A percentile compares a stretch with the other conserved stretches of the same genome.
Conservation (phyloP, 176 grass and related monocot species). For the Themeda triandra region DNA sequence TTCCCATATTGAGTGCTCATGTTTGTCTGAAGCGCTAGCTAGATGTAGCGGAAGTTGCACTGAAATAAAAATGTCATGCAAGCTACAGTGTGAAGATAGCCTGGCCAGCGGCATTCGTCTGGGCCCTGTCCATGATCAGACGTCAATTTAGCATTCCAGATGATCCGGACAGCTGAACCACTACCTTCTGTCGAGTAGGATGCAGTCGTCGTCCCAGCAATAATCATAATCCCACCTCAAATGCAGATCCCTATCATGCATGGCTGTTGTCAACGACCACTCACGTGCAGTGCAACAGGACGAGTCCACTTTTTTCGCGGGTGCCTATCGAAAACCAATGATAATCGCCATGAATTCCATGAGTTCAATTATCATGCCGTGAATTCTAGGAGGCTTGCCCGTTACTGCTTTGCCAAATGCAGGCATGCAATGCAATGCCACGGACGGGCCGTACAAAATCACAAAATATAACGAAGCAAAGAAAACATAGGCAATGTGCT, state of each 20-base stretch:
- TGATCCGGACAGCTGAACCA: conserved; percentile 23
- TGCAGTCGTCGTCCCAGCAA: neutral
- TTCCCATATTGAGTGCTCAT: no score
- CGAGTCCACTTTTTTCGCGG: no score
- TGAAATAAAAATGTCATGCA: neutral
- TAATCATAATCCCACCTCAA: neutral
- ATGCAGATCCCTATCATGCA: neutral
- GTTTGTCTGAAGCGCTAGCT: no score
- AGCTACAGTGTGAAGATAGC: no score
- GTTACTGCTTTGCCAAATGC: neutral
- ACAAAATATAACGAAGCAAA: no score
- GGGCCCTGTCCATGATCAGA: neutral
- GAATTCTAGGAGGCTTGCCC: neutral
- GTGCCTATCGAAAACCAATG: no score
- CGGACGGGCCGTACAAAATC: neutral
- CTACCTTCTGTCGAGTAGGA: neutral
- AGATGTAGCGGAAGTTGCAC: neutral
- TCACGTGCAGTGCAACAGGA: neutral
- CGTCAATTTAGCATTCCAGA: neutral
- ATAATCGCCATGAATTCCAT: neutral
- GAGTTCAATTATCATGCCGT: neutral
- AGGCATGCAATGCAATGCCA: neutral
- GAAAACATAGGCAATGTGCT: no score
- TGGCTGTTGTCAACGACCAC: neutral
- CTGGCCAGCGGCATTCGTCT: neutral